phyloP scores from a whole-genome alignment of 306 rosid species.

The Ammopiptanthus mongolicus region DNA sequence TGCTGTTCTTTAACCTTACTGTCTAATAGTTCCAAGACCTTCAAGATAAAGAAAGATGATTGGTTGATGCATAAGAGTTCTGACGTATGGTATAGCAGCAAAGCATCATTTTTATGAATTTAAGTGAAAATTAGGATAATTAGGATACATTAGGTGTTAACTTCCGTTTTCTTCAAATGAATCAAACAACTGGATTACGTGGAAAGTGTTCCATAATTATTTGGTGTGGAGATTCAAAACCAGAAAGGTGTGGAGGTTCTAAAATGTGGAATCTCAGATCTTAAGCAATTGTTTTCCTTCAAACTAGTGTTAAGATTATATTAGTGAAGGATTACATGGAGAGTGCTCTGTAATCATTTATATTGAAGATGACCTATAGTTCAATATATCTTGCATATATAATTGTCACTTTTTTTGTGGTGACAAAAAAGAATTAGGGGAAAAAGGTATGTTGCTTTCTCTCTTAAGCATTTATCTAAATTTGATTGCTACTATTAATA shows the following conservation, averaged over 20 bases:
- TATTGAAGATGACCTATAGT: background rate
- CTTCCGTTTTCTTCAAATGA: background rate
- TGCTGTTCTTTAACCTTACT: constrained; percentile 39
- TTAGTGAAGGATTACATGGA: background rate
- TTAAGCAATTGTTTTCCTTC: background rate
- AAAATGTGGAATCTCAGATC: constrained; percentile 19
- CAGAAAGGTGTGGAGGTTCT: background rate
- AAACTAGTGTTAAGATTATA: background rate
- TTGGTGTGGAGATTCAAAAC: background rate
- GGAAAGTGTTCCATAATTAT: too few species aligned
- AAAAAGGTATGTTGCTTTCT: background rate
- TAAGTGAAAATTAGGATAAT: constrained; percentile 2
- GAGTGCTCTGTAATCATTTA: background rate
- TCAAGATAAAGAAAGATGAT: constrained; percentile 23
- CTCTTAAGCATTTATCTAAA: background rate
- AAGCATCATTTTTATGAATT: background rate
- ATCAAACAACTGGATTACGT: constrained; percentile 11
- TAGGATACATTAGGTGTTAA: constrained; percentile 23
- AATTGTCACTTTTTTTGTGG: background rate
- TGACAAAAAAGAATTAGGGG: background rate
- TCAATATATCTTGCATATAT: background rate
- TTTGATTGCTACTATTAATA: background rate
- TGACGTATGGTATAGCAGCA: constrained; percentile 9
- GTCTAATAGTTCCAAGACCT: constrained; percentile 29
- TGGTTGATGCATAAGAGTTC: constrained; percentile 29